A percentile compares a stretch with the other conserved stretches of the same genome.
Conservation (phyloP, 192 early-diverging fungal genomes). For the Diversispora epigaea region DNA sequence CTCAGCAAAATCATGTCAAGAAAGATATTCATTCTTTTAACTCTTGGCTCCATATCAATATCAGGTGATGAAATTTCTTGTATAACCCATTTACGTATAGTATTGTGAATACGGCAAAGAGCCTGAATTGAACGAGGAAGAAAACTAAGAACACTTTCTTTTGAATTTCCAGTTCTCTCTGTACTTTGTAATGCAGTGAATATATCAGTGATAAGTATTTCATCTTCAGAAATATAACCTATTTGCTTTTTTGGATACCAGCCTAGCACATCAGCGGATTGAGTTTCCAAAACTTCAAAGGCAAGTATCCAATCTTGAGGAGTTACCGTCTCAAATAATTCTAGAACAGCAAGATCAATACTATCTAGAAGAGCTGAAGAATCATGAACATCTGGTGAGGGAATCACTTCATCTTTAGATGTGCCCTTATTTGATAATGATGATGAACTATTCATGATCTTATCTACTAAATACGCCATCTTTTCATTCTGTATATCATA, state of each 20-base stretch:
- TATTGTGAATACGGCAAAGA: slow-evolving; percentile 63
- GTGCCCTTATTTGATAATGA: not conserved
- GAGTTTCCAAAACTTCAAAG: slow-evolving; percentile 50
- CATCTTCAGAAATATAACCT: slow-evolving; percentile 47
- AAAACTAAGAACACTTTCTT: slow-evolving; percentile 53
- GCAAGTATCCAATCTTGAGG: slow-evolving; percentile 52
- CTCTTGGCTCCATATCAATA: slow-evolving; percentile 51
- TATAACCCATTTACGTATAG: slow-evolving; percentile 69
- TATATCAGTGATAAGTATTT: slow-evolving; percentile 63
- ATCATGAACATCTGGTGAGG: not conserved
- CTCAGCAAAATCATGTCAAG: slow-evolving; percentile 59
- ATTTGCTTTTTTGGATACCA: slow-evolving; percentile 45
- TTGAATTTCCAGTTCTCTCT: slow-evolving; percentile 47
- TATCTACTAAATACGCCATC: not conserved
- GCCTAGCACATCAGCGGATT: slow-evolving; percentile 45
- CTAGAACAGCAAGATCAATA: slow-evolving; percentile 34
- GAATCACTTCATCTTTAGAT: not conserved
- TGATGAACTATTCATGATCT: not conserved
- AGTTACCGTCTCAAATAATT: slow-evolving; percentile 39
- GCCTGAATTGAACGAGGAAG: slow-evolving; percentile 67
- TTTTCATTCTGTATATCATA: slow-evolving; percentile 8
- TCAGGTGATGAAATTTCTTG: slow-evolving; percentile 53
- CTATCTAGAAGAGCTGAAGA: slow-evolving; percentile 13
- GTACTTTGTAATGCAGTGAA: slow-evolving; percentile 59
- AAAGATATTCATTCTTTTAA: slow-evolving; percentile 59